A percentile compares a stretch with the other conserved stretches of the same genome.
These are phyloP conservation scores for Globisporangium ultimum DNA, from an alignment of 352 stramenopile genomes.

Conservation along the genomic window DNA sequence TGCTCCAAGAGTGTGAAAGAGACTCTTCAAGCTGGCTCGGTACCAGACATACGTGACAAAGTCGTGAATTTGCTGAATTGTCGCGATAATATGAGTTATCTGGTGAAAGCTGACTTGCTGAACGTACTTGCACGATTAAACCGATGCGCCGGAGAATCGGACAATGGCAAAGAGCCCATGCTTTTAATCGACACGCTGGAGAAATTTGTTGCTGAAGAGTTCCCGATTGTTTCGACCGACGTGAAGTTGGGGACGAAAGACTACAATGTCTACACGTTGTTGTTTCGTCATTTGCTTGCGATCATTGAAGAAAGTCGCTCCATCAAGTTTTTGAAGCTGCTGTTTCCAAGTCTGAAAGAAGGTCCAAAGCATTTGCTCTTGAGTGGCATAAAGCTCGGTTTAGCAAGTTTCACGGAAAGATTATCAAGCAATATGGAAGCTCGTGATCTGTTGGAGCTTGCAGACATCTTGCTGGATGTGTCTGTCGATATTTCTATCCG, in stretches of 20 bases:
- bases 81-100: slow-evolving; percentile 33
- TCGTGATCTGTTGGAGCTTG: slow-evolving; percentile 25
- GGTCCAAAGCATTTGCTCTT: slow-evolving; percentile 47
- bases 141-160: slow-evolving; percentile 13
- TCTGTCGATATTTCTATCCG: slow-evolving; percentile 34
- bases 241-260: slow-evolving; percentile 57
- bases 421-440: slow-evolving; percentile 12
- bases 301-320: slow-evolving; percentile 54
- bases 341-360: slow-evolving; percentile 69
- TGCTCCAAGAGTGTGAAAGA: slow-evolving; percentile 30
- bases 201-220: slow-evolving; percentile 64
- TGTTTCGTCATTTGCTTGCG: slow-evolving; percentile 48
- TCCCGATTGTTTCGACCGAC: slow-evolving; percentile 74
- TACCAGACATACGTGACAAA: slow-evolving; percentile 36
- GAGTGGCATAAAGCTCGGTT: slow-evolving; percentile 41
- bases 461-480: slow-evolving; percentile 39
- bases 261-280: slow-evolving; percentile 53
- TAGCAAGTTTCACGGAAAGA: slow-evolving; percentile 35
- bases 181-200: slow-evolving; percentile 31
- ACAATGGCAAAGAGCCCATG: slow-evolving; percentile 10
- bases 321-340: slow-evolving; percentile 40
- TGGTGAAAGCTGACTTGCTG: slow-evolving; percentile 61
- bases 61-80: slow-evolving; percentile 35
- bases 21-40: slow-evolving; percentile 23
- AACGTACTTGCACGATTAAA: slow-evolving; percentile 34